phyloP scores from a whole-genome alignment of 164 flowering plant species.

The Chimonanthus praecox region DNA sequence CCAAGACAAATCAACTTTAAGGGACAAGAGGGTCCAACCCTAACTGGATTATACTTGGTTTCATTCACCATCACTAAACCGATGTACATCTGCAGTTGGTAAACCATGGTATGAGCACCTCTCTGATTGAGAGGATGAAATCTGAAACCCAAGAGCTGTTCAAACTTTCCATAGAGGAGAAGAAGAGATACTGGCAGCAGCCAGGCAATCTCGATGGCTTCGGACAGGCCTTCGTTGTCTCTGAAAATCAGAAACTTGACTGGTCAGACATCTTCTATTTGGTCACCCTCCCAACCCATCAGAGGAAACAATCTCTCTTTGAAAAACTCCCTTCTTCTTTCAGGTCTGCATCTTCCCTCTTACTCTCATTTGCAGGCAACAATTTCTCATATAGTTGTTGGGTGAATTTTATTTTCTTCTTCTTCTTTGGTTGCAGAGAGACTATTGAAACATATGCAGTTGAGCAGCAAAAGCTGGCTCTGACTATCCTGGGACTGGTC shows the following conservation, averaged over 20 bases:
- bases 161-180: conserved; percentile 39
- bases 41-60: too few relatives aligned
- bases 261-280: conserved; percentile 44
- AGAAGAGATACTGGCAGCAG: conserved; percentile 27
- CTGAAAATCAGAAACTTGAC: conserved; percentile 18
- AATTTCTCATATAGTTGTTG: not conserved
- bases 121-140: conserved; percentile 35
- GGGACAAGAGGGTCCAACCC: too few relatives aligned
- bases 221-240: conserved; percentile 34
- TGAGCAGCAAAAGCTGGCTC: conserved; percentile 18
- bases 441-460: conserved; percentile 33
- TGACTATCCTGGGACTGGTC: conserved; percentile 16
- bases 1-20: too few relatives aligned
- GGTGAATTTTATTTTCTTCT: not conserved
- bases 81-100: conserved; percentile 20
- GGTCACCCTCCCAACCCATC: conserved; percentile 16
- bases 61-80: too few relatives aligned
- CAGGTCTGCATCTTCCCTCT: conserved; percentile 17
- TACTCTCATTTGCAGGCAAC: not conserved
- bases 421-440: conserved; percentile 9
- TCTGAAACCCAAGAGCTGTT: conserved; percentile 30
- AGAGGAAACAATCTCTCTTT: conserved; percentile 25
- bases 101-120: conserved; percentile 33
- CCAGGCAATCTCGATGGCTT: conserved; percentile 38
- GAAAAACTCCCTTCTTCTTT: conserved; percentile 28